Base-by-base conservation (phyloP, 2,329 filamentous ascomycete species). In the Penicillium sp. region DNA sequence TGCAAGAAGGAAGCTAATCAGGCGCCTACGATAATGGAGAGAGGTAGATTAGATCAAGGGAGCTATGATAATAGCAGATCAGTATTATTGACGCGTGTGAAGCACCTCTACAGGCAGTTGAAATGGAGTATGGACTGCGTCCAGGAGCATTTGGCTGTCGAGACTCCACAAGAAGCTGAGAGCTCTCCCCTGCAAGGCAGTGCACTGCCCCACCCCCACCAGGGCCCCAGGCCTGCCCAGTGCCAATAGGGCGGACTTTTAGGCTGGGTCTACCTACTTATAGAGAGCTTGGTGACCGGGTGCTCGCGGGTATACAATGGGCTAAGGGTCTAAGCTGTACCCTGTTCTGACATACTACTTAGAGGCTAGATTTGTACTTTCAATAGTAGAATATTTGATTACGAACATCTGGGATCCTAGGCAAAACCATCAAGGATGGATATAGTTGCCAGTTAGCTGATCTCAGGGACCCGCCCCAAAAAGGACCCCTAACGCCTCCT, bases 151-250 rank as follows among this genome's bases (percentile, higher is more conserved):
- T 40, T 53, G 24, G 35, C 51, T 17, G 53, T 47, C 13, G 3
- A 47, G 59, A 61, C 66, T 68, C 68, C 68, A 70, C 67, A 38
- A 17, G 37, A 26, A 68, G 65, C 65, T 69, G 56, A 61, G 58
- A 63, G 58, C 59, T 58, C 47, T 58, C 60, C 60, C 58, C 60
- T 68, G 66, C 66, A 67, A 70, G 65, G 65, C 61, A 65, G 60
- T 68, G 68, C 68, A 70, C 66, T 64, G 68, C 67, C 68, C 66
- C 63, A 68, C 65, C 65, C 63, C 68, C 68, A 66, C 62, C 38
- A 60, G 53, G 63, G 33, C 54, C 40, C 24, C 26, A 35, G 24
- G 28, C 35, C 22, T 61, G 35, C 8, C 28, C 28, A 30, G 28
- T 30, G 28, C 63, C 55, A 65, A 65, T 63, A 53, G 45, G 17